Evolutionary conservation across 2,329 filamentous ascomycete genomes (phyloP).

Genomic region (Nemania abortiva): DNA sequence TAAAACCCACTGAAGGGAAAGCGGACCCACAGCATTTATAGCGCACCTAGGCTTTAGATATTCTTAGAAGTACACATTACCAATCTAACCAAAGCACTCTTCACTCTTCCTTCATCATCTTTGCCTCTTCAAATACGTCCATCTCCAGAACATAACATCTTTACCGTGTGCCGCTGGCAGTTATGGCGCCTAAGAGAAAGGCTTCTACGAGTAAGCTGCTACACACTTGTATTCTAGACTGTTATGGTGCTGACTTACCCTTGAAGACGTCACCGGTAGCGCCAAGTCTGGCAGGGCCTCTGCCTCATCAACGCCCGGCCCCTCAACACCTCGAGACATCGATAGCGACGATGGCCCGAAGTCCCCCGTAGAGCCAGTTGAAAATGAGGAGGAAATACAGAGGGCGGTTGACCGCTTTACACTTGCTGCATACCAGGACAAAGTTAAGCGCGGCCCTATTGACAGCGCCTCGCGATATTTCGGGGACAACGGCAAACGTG

Average conservation of each 20-base stretch:
- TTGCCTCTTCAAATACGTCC: slow-evolving; percentile 25
- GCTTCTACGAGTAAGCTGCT: slow-evolving; percentile 63
- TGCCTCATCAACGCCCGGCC: slow-evolving; percentile 70
- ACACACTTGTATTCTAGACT: slow-evolving; percentile 6
- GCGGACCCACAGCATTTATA: neutral
- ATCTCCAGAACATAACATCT: slow-evolving; percentile 22
- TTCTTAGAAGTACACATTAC: neutral
- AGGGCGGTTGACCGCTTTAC: slow-evolving; percentile 72
- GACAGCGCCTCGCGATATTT: slow-evolving; percentile 60
- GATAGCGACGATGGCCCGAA: slow-evolving; percentile 62
- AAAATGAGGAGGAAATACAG: slow-evolving; percentile 67
- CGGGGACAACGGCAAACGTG: slow-evolving; percentile 61
- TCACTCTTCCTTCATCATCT: neutral
- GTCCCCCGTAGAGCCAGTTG: slow-evolving; percentile 58
- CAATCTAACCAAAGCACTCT: neutral
- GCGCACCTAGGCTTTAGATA: neutral
- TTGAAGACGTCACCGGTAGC: slow-evolving; percentile 59
- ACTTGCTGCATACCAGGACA: slow-evolving; percentile 63
- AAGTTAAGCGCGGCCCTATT: slow-evolving; percentile 55
- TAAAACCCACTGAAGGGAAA: neutral
- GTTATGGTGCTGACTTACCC: slow-evolving; percentile 51
- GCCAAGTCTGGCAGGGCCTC: slow-evolving; percentile 69
- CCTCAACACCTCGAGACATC: slow-evolving; percentile 69
- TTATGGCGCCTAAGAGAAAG: slow-evolving; percentile 80
- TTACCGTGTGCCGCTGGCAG: slow-evolving; percentile 23